phyloP scores from a whole-genome alignment of 164 flowering plant species.

The Echeveria elegans region DNA sequence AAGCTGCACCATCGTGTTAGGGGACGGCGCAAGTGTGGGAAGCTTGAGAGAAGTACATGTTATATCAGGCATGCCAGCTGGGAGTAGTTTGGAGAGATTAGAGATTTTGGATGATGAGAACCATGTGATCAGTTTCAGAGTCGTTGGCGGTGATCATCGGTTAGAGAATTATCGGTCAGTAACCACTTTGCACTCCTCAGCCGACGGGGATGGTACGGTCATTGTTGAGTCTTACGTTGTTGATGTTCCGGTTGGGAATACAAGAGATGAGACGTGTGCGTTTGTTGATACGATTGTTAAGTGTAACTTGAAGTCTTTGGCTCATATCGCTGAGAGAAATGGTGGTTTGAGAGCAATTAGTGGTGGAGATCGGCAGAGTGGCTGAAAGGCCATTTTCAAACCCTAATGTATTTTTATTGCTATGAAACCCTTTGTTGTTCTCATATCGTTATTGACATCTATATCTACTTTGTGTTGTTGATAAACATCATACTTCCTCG shows the following conservation, averaged over 20 bases:
- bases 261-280: constrained; percentile 2
- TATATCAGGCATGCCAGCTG: neutral
- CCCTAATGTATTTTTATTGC: too few relatives aligned
- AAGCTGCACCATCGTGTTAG: constrained; percentile 1
- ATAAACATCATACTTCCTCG: too few relatives aligned
- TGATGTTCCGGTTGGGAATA: neutral
- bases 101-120: constrained; percentile 2
- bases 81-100: neutral
- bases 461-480: too few relatives aligned
- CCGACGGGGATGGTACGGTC: constrained; percentile 1
- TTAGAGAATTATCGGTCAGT: constrained; percentile 1
- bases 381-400: neutral
- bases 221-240: neutral
- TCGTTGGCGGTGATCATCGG: constrained; percentile 1
- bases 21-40: constrained; percentile 2
- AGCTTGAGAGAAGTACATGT: neutral
- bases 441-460: too few relatives aligned
- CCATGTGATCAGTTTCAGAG: constrained; percentile 1
- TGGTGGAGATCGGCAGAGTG: neutral
- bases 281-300: neutral
- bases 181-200: neutral
- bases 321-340: neutral
- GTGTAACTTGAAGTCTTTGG: neutral
- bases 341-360: too few relatives aligned
- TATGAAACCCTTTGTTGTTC: too few relatives aligned